These are phyloP conservation scores for Hymenoscyphus repandus DNA, from an alignment of 2,329 filamentous ascomycete genomes.

Conservation along the genomic window DNA sequence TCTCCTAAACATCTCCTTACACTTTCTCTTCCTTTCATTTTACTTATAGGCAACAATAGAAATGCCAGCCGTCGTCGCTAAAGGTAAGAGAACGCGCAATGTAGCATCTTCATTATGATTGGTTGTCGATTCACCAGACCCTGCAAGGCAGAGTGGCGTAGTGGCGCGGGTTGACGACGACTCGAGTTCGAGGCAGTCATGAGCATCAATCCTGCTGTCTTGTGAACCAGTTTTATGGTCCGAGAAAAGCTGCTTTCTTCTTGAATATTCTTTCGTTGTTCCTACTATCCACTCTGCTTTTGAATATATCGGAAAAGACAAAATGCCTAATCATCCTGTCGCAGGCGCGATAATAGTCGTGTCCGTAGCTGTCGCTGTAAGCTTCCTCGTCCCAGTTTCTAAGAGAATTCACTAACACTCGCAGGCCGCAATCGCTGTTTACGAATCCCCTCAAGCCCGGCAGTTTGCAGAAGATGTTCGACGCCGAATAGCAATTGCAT, in stretches of 20 bases:
- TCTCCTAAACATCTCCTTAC: neutral
- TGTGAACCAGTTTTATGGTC: neutral
- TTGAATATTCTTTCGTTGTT: neutral
- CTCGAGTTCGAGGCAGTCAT: slow-evolving; percentile 9
- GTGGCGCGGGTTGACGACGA: slow-evolving; percentile 7
- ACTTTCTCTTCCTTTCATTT: neutral
- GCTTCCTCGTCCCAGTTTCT: slow-evolving; percentile 5
- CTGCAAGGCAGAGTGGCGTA: slow-evolving; percentile 10
- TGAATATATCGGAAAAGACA: slow-evolving; percentile 6
- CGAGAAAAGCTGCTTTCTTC: neutral
- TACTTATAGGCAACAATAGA: slow-evolving; percentile 10
- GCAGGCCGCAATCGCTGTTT: slow-evolving; percentile 39
- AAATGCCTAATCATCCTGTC: slow-evolving; percentile 31
- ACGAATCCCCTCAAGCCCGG: slow-evolving; percentile 59
- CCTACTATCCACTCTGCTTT: neutral
- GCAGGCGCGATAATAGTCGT: slow-evolving; percentile 32
- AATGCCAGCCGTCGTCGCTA: slow-evolving; percentile 27
- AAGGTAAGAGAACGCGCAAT: slow-evolving; percentile 23
- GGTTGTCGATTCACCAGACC: slow-evolving; percentile 11
- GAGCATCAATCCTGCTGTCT: neutral
- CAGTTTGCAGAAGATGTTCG: slow-evolving; percentile 57
- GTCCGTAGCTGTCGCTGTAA: slow-evolving; percentile 29
- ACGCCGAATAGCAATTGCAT: slow-evolving; percentile 53
- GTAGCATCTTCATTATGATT: slow-evolving; percentile 10
- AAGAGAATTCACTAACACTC: slow-evolving; percentile 9